phyloP scores from a whole-genome alignment of 202 grass and related monocot genomes.

The Elaeis oleifera region DNA sequence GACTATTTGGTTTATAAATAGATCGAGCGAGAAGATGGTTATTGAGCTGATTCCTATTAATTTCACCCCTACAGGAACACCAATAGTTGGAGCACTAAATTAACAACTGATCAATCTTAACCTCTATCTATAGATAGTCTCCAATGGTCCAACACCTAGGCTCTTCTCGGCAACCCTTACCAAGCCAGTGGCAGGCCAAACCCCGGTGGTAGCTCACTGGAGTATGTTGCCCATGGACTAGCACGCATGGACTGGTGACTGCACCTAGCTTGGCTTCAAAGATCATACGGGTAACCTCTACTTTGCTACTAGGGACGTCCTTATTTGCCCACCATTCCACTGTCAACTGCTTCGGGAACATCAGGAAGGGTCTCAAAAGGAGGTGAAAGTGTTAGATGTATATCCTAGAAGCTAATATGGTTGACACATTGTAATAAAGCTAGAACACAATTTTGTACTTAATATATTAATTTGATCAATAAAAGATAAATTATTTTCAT shows the following conservation, averaged over 20 bases:
- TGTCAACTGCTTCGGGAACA: background rate
- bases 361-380: background rate
- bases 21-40: no score
- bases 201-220: background rate
- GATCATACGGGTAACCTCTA: background rate
- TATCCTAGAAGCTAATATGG: no score
- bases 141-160: background rate
- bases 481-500: no score
- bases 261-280: background rate
- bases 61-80: no score
- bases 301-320: background rate
- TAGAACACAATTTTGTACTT: no score
- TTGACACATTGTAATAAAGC: no score
- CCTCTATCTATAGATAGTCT: background rate
- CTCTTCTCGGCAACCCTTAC: background rate
- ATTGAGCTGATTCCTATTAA: no score
- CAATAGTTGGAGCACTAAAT: no score
- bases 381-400: no score
- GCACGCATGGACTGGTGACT: background rate
- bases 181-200: background rate
- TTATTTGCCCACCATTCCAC: constrained; percentile 1
- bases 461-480: no score
- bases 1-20: no score
- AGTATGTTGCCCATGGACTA: background rate
- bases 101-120: no score